A percentile compares a stretch with the other conserved stretches of the same genome.
These are phyloP conservation scores for Diaporthe amygdali DNA, from an alignment of 2,329 filamentous ascomycete species.

Conservation along the genomic window DNA sequence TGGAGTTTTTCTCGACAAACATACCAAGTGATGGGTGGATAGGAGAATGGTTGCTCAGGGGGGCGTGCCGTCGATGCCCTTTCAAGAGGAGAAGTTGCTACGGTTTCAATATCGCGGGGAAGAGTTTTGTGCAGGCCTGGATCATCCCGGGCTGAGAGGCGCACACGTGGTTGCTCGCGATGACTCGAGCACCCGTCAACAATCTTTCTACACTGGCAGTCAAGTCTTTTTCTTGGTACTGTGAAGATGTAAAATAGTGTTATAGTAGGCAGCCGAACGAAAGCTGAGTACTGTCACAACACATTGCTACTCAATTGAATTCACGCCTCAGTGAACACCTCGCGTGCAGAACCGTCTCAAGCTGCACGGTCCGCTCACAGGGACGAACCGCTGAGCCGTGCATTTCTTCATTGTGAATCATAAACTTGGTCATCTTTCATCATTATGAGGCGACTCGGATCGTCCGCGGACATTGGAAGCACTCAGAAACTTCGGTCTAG, in stretches of 20 bases:
- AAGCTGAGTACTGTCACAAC: neutral
- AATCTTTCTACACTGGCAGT: neutral
- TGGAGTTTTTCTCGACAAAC: slow-evolving; percentile 5
- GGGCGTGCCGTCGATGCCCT: neutral
- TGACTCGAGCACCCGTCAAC: neutral
- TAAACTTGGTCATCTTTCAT: neutral
- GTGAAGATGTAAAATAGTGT: neutral
- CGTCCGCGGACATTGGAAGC: neutral
- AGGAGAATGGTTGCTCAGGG: neutral
- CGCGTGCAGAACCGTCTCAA: no score
- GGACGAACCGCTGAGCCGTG: no score
- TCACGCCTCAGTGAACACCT: neutral
- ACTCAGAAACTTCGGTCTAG: neutral
- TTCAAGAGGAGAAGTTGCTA: neutral
- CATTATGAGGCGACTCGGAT: neutral
- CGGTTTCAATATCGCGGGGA: neutral
- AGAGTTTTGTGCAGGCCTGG: neutral
- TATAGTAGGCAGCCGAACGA: neutral
- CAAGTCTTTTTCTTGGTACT: neutral
- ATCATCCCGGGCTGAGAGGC: neutral
- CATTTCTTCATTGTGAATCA: neutral
- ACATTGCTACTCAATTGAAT: neutral
- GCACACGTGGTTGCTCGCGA: neutral
- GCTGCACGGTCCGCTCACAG: neutral
- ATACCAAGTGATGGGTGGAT: slow-evolving; percentile 4